These are phyloP conservation scores for Grosmannia penicillata DNA, from an alignment of 2,329 filamentous ascomycete genomes.

Conservation along the genomic window DNA sequence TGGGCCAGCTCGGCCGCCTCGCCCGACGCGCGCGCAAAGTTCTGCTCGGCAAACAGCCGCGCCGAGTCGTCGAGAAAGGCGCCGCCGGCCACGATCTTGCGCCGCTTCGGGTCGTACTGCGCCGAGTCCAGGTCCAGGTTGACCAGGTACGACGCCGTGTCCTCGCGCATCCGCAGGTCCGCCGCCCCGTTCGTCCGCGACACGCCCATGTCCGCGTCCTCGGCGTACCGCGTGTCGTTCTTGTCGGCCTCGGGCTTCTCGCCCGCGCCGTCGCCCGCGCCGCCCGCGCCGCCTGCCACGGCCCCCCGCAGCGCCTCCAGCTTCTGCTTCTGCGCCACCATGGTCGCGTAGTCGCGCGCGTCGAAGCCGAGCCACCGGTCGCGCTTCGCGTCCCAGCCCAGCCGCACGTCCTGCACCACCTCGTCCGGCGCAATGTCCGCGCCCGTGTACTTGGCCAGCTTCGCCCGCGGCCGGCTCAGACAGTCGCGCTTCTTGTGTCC, in stretches of 20 bases:
- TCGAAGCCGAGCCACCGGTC: constrained; percentile 99
- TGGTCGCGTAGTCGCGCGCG: constrained; percentile 64
- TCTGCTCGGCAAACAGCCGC: constrained; percentile 78
- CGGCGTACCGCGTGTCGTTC: constrained; percentile 46
- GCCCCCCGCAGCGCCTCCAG: constrained; percentile 50
- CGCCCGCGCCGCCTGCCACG: constrained; percentile 31
- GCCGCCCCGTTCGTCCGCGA: constrained; percentile 83
- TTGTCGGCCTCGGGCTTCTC: constrained; percentile 24
- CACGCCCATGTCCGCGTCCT: constrained; percentile 92
- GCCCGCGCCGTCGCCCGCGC: constrained; percentile 29
- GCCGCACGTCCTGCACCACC: constrained; percentile 64
- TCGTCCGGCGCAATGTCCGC: constrained; percentile 91
- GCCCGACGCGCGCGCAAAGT: constrained; percentile 75
- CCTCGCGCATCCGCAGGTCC: constrained; percentile 83
- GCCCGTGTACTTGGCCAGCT: constrained; percentile 83
- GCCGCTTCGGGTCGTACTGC: constrained; percentile 93
- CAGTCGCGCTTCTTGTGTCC: constrained; percentile 94
- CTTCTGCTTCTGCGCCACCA: constrained; percentile 82
- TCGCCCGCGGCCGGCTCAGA: constrained; percentile 72
- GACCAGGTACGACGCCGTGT: constrained; percentile 90
- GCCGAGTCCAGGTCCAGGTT: constrained; percentile 94
- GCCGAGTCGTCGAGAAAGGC: constrained; percentile 69
- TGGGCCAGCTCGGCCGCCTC: constrained; percentile 87
- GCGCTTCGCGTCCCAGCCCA: constrained; percentile 94
- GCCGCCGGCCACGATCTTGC: constrained; percentile 76